phyloP scores from a whole-genome alignment of 768 basidiomycete genomes.

The Brasilioporus rufonigricans region DNA sequence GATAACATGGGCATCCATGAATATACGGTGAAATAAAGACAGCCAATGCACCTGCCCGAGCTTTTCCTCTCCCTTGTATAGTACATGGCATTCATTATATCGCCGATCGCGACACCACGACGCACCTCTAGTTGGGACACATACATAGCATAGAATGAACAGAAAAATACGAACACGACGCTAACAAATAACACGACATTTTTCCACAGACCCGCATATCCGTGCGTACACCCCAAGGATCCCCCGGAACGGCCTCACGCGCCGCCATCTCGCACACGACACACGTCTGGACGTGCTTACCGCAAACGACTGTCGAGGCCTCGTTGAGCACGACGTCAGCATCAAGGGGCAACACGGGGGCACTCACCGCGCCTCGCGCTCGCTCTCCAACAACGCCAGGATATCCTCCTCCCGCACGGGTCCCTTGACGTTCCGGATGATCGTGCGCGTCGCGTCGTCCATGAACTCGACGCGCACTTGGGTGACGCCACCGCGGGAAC shows the following conservation, averaged over 20 bases:
- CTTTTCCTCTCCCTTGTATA: too few species aligned
- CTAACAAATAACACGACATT: too few species aligned
- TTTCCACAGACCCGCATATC: too few species aligned
- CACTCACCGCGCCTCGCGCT: slow-evolving; percentile 96
- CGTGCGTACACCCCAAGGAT: too few species aligned
- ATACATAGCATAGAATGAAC: background rate
- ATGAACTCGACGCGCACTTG: slow-evolving; percentile 99
- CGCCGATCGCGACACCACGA: too few species aligned
- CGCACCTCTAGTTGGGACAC: background rate
- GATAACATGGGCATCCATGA: too few species aligned
- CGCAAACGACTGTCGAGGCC: slow-evolving; percentile 22
- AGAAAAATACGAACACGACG: background rate
- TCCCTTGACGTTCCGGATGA: slow-evolving; percentile 99
- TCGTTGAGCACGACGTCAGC: background rate
- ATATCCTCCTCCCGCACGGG: slow-evolving; percentile 96
- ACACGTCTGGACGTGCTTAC: slow-evolving; percentile 5
- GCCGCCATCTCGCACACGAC: too few species aligned
- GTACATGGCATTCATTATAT: too few species aligned
- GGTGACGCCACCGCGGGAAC: slow-evolving; percentile 98
- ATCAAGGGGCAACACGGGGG: background rate
- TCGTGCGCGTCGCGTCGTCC: slow-evolving; percentile 93
- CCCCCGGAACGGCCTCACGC: background rate
- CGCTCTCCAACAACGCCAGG: slow-evolving; percentile 93
- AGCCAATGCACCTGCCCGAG: too few species aligned
- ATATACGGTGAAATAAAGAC: too few species aligned